Percentiles rank a stretch among this genome's conserved stretches.
These are phyloP conservation scores for Phyllosticta citriasiana DNA, from an alignment of 2,329 filamentous ascomycete species.

Conservation along the genomic window DNA sequence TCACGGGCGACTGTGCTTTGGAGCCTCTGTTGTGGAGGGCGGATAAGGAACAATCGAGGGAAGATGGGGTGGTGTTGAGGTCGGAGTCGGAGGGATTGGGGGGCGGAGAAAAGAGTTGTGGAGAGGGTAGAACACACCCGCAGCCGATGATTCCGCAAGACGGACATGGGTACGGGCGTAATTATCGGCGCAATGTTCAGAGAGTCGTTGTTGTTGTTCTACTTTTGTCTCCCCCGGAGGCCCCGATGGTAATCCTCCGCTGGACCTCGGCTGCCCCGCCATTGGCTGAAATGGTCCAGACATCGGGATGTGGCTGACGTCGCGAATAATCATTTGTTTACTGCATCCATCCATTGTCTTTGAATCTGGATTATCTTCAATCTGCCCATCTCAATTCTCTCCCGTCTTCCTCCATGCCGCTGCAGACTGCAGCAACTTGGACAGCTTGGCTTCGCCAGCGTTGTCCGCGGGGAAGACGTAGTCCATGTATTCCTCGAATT, in stretches of 20 bases:
- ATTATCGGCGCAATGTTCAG: neutral
- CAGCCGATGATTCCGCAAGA: neutral
- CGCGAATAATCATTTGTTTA: too few species aligned
- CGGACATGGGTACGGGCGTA: neutral
- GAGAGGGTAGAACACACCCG: neutral
- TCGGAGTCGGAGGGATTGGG: neutral
- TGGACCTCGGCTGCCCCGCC: too few species aligned
- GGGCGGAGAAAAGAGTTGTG: neutral
- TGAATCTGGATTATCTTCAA: too few species aligned
- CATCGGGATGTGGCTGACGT: too few species aligned
- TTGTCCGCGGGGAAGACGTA: slow-evolving; percentile 97
- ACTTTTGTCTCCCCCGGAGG: neutral
- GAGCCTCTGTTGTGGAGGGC: neutral
- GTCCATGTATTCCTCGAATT: slow-evolving; percentile 93
- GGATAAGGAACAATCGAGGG: neutral
- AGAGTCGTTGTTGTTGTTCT: neutral
- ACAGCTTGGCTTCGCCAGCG: slow-evolving; percentile 71
- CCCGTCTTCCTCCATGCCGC: slow-evolving; percentile 73
- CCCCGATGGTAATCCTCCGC: neutral
- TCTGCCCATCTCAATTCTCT: slow-evolving; percentile 10
- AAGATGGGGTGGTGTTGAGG: neutral
- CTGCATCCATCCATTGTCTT: too few species aligned
- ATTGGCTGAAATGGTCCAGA: too few species aligned
- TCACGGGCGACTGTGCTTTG: slow-evolving; percentile 2
- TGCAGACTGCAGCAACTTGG: slow-evolving; percentile 74